Conservation (phyloP, 2,329 filamentous ascomycete genomes). For the Ceratocystiopsis brevicomis region DNA sequence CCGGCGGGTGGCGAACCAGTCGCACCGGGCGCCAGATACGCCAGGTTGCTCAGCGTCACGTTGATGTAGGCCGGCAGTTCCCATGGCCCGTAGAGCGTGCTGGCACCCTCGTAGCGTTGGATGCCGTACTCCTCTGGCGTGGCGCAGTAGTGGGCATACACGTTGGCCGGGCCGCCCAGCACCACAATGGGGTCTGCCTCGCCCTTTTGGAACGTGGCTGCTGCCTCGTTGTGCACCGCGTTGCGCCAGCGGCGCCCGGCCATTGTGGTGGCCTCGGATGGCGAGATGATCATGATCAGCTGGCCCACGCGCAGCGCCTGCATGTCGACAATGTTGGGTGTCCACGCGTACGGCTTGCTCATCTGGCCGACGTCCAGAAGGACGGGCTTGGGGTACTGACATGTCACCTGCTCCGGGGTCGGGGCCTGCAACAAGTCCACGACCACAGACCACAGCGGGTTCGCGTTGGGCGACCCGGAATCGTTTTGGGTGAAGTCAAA, state of each 20-base stretch:
- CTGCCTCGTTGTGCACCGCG: slow-evolving; percentile 38
- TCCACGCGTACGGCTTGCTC: slow-evolving; percentile 59
- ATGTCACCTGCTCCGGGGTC: slow-evolving; percentile 46
- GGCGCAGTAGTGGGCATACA: slow-evolving; percentile 67
- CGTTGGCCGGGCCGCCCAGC: slow-evolving; percentile 75
- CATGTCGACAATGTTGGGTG: slow-evolving; percentile 74
- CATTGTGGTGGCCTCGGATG: slow-evolving; percentile 85
- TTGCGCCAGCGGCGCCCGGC: slow-evolving; percentile 69
- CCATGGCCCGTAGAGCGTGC: slow-evolving; percentile 69
- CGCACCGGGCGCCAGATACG: slow-evolving; percentile 37
- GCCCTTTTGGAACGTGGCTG: slow-evolving; percentile 18
- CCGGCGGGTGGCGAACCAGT: slow-evolving; percentile 29
- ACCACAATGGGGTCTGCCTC: slow-evolving; percentile 50
- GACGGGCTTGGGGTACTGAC: slow-evolving; percentile 67
- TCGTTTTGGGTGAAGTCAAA: slow-evolving; percentile 87
- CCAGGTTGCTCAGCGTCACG: slow-evolving; percentile 53
- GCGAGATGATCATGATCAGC: slow-evolving; percentile 65
- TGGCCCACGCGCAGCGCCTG: slow-evolving; percentile 71
- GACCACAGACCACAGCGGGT: slow-evolving; percentile 62
- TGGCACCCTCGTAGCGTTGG: slow-evolving; percentile 72
- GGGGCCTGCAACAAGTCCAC: slow-evolving; percentile 52
- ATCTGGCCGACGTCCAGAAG: slow-evolving; percentile 73
- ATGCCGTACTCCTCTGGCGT: slow-evolving; percentile 64
- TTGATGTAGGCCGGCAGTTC: slow-evolving; percentile 79
- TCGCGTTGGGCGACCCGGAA: slow-evolving; percentile 46